Evolutionary conservation across 1,284 basidiomycete species (phyloP).

Genomic region (Gomphus sp.): DNA sequence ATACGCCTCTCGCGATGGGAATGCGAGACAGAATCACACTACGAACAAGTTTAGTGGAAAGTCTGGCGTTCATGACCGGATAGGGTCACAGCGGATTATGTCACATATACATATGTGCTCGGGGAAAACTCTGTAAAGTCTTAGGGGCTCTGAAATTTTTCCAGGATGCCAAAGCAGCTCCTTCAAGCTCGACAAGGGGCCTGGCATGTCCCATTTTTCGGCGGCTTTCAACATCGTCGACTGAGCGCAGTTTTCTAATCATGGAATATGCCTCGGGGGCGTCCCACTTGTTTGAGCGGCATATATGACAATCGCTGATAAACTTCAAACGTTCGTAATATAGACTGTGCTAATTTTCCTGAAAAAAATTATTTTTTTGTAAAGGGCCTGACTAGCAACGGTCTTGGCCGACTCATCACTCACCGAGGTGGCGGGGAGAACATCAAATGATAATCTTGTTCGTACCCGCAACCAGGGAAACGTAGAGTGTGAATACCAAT

Average conservation of each 20-base stretch:
- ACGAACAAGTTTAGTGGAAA: conserved; percentile 1
- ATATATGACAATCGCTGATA: too few species aligned
- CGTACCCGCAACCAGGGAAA: not conserved
- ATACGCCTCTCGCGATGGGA: not conserved
- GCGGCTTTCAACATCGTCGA: conserved; percentile 39
- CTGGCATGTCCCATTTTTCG: conserved; percentile 62
- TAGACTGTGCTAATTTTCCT: too few species aligned
- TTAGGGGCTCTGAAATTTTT: conserved; percentile 41
- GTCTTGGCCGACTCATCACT: too few species aligned
- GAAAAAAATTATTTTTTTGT: too few species aligned
- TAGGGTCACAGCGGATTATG: not conserved
- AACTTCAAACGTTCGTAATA: too few species aligned
- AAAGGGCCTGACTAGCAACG: too few species aligned
- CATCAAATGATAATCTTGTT: conserved; percentile 27
- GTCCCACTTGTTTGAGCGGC: too few species aligned
- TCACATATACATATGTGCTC: not conserved
- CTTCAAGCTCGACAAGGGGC: conserved; percentile 47
- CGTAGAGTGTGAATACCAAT: not conserved
- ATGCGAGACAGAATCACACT: not conserved
- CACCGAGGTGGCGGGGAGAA: not conserved
- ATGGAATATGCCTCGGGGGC: too few species aligned
- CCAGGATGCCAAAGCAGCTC: conserved; percentile 40
- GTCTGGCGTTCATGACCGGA: not conserved
- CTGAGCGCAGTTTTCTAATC: too few species aligned
- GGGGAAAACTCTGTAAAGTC: conserved; percentile 46